Conservation (phyloP, 352 stramenopile genomes). For the Globisporangium rhizosaccharum region DNA sequence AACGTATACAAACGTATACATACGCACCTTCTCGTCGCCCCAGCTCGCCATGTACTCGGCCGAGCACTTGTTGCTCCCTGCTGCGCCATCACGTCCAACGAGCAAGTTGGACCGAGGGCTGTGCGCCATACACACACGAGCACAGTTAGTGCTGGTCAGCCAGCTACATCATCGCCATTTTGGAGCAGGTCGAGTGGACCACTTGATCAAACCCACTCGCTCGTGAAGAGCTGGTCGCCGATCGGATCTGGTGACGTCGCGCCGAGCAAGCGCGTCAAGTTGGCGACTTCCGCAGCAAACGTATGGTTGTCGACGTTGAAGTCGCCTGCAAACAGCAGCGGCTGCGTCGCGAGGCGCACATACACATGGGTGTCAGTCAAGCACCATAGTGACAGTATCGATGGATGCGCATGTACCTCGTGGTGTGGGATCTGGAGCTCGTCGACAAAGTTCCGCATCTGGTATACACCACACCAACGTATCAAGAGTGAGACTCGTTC, state of each 20-base stretch:
- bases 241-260: constrained; percentile 38
- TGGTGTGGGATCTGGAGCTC: constrained; percentile 50
- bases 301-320: constrained; percentile 86
- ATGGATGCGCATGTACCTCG: constrained; percentile 30
- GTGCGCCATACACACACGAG: not conserved
- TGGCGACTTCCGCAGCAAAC: constrained; percentile 57
- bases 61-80: constrained; percentile 67
- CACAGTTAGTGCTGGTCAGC: not conserved
- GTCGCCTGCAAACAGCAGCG: constrained; percentile 73
- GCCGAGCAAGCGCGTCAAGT: constrained; percentile 52
- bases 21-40: constrained; percentile 40
- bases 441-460: constrained; percentile 68
- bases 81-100: constrained; percentile 74
- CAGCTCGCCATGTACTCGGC: constrained; percentile 66
- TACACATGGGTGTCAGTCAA: not conserved
- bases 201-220: constrained; percentile 49
- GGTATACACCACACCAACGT: not conserved
- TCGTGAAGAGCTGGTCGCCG: constrained; percentile 64
- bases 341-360: constrained; percentile 22
- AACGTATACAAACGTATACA: not conserved
- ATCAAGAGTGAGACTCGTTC: not conserved
- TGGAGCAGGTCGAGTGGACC: not conserved
- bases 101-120: constrained; percentile 75
- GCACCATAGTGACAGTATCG: not conserved
- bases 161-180: not conserved